Conservation (phyloP, 2,329 filamentous ascomycete genomes). For the Sporothrix globosa region DNA sequence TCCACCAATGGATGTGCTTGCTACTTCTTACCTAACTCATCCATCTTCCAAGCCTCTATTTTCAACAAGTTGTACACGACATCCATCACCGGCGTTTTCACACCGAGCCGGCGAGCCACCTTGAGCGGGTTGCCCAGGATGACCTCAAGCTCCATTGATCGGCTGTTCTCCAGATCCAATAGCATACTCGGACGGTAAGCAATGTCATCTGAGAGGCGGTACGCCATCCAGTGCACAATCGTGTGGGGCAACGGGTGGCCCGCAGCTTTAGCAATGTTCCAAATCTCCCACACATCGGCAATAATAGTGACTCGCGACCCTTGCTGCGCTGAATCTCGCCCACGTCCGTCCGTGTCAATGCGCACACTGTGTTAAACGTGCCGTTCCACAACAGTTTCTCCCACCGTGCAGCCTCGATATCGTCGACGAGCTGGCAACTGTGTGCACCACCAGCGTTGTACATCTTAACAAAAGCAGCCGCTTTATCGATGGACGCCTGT, state of each 20-base stretch:
- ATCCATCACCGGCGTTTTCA: constrained; percentile 29
- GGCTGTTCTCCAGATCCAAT: constrained; percentile 40
- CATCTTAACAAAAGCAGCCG: constrained; percentile 20
- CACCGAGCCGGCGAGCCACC: constrained; percentile 35
- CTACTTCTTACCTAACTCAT: background rate
- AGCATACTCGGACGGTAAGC: constrained; percentile 43
- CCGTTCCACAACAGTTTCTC: constrained; percentile 37
- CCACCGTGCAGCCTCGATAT: constrained; percentile 35
- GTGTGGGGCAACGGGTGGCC: constrained; percentile 40
- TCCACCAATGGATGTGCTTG: background rate
- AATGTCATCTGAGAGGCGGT: constrained; percentile 40
- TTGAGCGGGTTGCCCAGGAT: constrained; percentile 44
- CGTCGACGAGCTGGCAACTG: constrained; percentile 28
- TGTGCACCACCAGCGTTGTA: constrained; percentile 34
- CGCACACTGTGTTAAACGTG: constrained; percentile 36
- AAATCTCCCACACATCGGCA: constrained; percentile 44
- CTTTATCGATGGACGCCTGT: no score
- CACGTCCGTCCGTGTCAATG: constrained; percentile 34
- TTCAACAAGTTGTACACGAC: constrained; percentile 32
- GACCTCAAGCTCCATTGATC: constrained; percentile 42
- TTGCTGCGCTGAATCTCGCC: constrained; percentile 36
- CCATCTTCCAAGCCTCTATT: constrained; percentile 35
- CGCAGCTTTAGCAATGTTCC: constrained; percentile 42
- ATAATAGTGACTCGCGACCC: constrained; percentile 38
- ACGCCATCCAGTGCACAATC: constrained; percentile 41